phyloP scores from a whole-genome alignment of 331 rosid species.

The Malus hybrid region DNA sequence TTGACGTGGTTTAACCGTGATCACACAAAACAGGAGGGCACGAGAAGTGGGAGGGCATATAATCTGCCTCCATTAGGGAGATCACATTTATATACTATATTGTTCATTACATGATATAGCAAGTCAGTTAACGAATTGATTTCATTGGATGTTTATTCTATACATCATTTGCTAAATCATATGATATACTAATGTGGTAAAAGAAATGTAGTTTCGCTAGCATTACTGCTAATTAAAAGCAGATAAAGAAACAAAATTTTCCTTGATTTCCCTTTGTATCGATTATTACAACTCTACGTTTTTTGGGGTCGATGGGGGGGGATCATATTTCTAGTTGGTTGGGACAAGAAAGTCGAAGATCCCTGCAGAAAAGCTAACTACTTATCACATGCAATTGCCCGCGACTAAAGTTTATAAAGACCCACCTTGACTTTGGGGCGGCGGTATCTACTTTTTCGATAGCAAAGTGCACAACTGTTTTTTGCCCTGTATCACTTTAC shows the following conservation, averaged over 20 bases:
- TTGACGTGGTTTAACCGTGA: too few relatives aligned
- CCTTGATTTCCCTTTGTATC: background rate
- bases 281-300: too few relatives aligned
- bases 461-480: background rate
- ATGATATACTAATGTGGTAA: background rate
- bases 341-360: background rate
- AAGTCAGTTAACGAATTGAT: too few relatives aligned
- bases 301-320: background rate
- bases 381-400: background rate
- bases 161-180: too few relatives aligned
- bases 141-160: rapidly evolving
- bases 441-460: constrained; percentile 16
- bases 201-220: background rate
- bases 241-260: background rate
- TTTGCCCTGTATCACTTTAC: background rate
- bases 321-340: background rate
- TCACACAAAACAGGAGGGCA: too few relatives aligned
- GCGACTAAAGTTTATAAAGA: constrained; percentile 1
- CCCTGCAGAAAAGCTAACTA: background rate
- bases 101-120: background rate
- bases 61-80: too few relatives aligned
- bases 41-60: too few relatives aligned
- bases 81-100: background rate
- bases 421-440: constrained; percentile 39
- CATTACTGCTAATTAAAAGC: background rate